phyloP scores from a whole-genome alignment of 108 stramenopile genomes.

The Seminavis robusta region DNA sequence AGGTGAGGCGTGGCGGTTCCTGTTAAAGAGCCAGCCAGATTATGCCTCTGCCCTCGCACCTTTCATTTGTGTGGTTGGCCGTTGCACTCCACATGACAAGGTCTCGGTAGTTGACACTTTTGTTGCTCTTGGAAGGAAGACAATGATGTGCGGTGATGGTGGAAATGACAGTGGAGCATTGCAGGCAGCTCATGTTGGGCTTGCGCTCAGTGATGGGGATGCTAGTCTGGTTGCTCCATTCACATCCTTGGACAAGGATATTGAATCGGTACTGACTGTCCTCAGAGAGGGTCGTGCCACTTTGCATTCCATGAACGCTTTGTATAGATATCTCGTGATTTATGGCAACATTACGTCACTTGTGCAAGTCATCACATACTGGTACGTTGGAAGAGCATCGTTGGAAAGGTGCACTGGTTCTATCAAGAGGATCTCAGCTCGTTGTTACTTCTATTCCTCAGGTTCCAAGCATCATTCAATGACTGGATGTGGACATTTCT shows the following conservation, averaged over 20 bases:
- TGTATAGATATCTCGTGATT: slow-evolving; percentile 67
- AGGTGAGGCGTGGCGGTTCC: slow-evolving; percentile 46
- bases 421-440: too few relatives aligned
- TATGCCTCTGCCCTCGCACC: slow-evolving; percentile 22
- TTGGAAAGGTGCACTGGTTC: too few relatives aligned
- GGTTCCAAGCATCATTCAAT: too few relatives aligned
- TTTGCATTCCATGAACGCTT: slow-evolving; percentile 48
- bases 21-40: slow-evolving; percentile 25
- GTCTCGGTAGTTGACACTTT: slow-evolving; percentile 48
- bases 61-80: slow-evolving; percentile 47
- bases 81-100: slow-evolving; percentile 61
- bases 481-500: slow-evolving; percentile 63
- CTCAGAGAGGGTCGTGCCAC: slow-evolving; percentile 63
- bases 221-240: slow-evolving; percentile 69
- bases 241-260: slow-evolving; percentile 59
- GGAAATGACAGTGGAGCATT: slow-evolving; percentile 71
- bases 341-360: slow-evolving; percentile 66
- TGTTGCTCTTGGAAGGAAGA: slow-evolving; percentile 51
- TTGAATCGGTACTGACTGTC: slow-evolving; percentile 58
- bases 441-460: too few relatives aligned
- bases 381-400: slow-evolving; percentile 46
- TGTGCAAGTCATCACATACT: slow-evolving; percentile 46
- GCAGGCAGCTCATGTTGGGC: slow-evolving; percentile 60
- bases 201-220: slow-evolving; percentile 67
- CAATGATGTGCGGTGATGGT: slow-evolving; percentile 74